Conservation (phyloP, 1,284 basidiomycete genomes). For the Tilletia horrida region DNA sequence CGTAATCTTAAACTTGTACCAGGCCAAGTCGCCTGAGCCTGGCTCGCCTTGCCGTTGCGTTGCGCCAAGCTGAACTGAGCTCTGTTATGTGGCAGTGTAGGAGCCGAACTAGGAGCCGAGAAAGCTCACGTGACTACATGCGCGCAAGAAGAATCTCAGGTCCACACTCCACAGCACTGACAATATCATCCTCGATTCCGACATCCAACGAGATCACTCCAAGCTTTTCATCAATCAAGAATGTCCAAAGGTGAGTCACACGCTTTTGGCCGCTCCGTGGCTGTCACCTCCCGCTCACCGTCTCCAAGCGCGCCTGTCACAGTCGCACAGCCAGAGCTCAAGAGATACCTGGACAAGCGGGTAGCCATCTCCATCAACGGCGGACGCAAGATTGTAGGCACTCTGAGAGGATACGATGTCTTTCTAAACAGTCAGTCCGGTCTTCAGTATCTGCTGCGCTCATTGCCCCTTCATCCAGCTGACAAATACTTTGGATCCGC, state of each 20-base stretch:
- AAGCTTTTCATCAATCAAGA: neutral
- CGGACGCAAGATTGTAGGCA: conserved; percentile 89
- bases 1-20: no score
- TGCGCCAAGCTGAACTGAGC: neutral
- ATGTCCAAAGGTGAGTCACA: conserved; percentile 16
- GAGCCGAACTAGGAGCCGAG: neutral
- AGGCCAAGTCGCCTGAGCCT: neutral
- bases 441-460: no score
- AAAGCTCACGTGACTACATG: no score
- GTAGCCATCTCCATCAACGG: conserved; percentile 93
- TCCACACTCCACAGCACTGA: no score
- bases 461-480: neutral
- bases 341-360: conserved; percentile 93
- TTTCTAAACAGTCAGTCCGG: conserved; percentile 71
- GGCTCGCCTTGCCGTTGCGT: neutral
- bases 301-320: conserved; percentile 19
- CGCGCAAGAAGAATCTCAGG: no score
- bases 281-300: no score
- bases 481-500: neutral
- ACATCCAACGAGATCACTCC: no score
- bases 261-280: neutral
- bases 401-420: conserved; percentile 94
- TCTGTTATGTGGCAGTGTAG: neutral
- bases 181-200: no score
- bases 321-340: conserved; percentile 53